These are phyloP conservation scores for Suhomyces wounanorum DNA, from an alignment of 1,139 yeast species.

Conservation along the genomic window DNA sequence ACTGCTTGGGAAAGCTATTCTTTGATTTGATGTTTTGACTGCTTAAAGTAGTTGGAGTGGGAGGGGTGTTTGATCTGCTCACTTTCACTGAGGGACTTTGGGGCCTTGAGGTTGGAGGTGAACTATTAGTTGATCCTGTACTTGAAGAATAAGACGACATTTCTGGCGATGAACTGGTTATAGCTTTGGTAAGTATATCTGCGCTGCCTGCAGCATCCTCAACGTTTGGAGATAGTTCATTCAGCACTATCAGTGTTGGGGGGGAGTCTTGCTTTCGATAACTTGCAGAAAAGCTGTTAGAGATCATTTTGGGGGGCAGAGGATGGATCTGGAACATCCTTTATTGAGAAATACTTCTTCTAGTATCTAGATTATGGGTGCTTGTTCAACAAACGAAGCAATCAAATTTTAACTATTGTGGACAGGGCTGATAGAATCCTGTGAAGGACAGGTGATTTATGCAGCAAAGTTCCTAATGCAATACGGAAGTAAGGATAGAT, in stretches of 20 bases:
- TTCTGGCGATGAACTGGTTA: constrained; percentile 9
- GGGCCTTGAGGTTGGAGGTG: constrained; percentile 12
- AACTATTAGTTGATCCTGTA: constrained; percentile 11
- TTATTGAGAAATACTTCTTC: neutral
- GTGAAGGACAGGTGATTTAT: neutral
- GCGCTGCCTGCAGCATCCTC: constrained; percentile 7
- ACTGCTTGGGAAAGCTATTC: neutral
- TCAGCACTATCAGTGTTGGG: neutral
- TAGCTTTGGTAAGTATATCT: neutral
- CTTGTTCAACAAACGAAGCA: neutral
- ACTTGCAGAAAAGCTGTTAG: neutral
- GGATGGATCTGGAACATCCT: neutral
- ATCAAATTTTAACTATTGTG: neutral
- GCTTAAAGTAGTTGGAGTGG: constrained; percentile 6
- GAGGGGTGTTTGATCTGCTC: constrained; percentile 11
- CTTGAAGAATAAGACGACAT: constrained; percentile 11
- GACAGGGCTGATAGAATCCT: neutral
- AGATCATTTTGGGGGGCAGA: neutral
- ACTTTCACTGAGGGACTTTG: constrained; percentile 9
- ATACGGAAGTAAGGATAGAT: neutral
- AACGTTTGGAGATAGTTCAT: neutral
- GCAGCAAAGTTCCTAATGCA: neutral
- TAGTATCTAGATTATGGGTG: neutral
- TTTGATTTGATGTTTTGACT: neutral
- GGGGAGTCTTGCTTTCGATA: neutral